phyloP scores from a whole-genome alignment of 2,329 filamentous ascomycete genomes.

The Ophidiomyces ophidiicola region DNA sequence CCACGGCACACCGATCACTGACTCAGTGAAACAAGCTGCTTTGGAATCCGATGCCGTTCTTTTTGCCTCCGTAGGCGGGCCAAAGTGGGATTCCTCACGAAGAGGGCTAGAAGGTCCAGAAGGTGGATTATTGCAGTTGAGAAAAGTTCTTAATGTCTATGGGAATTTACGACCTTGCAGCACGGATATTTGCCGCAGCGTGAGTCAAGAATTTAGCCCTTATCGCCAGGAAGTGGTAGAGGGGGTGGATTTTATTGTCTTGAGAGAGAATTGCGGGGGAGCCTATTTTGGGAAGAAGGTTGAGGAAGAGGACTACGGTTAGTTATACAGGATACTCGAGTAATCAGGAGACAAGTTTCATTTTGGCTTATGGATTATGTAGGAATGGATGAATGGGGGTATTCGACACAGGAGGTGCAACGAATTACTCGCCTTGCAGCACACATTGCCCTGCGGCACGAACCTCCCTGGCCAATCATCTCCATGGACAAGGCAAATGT shows the following conservation, averaged over 20 bases:
- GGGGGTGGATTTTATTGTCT: conserved; percentile 65
- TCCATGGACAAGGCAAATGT: conserved; percentile 91
- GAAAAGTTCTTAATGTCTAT: conserved; percentile 78
- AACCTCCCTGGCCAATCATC: conserved; percentile 63
- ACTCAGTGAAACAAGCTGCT: conserved; percentile 64
- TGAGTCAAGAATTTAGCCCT: conserved; percentile 65
- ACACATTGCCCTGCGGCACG: conserved; percentile 58
- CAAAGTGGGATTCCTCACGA: conserved; percentile 67
- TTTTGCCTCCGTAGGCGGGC: conserved; percentile 79
- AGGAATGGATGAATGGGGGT: conserved; percentile 67
- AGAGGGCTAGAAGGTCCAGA: conserved; percentile 65
- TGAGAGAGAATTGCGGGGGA: conserved; percentile 34
- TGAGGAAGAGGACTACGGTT: conserved; percentile 28
- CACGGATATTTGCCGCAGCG: conserved; percentile 39
- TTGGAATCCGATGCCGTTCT: conserved; percentile 74
- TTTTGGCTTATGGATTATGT: conserved; percentile 33
- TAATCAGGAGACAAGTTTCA: too few relatives aligned
- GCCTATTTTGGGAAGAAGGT: conserved; percentile 33
- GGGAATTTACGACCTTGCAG: conserved; percentile 71
- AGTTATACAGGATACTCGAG: background rate
- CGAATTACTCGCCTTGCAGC: conserved; percentile 67
- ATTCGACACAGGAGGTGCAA: conserved; percentile 68
- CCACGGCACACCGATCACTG: conserved; percentile 60
- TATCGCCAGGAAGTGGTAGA: conserved; percentile 69
- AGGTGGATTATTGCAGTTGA: conserved; percentile 70